These are phyloP conservation scores for Clarireedia homoeocarpa DNA, from an alignment of 2,329 filamentous ascomycete genomes.

Conservation along the genomic window DNA sequence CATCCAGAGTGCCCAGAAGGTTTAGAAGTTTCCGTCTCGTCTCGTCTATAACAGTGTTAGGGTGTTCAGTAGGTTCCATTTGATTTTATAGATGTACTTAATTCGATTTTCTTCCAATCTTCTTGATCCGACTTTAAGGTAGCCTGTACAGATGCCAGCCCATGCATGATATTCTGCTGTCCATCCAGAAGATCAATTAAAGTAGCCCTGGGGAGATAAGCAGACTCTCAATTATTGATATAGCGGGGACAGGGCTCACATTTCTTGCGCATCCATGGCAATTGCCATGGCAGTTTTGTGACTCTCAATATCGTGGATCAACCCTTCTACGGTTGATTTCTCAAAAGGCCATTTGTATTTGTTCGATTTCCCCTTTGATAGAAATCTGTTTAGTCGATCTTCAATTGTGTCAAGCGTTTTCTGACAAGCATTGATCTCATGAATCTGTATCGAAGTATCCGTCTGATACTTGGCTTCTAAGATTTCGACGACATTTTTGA, in stretches of 20 bases:
- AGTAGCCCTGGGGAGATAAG: background rate
- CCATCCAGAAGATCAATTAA: background rate
- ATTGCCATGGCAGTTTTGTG: constrained; percentile 15
- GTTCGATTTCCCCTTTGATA: background rate
- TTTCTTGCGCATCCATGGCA: constrained; percentile 12
- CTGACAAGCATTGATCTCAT: constrained; percentile 14
- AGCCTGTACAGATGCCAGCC: background rate
- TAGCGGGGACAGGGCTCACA: background rate
- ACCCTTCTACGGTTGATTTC: background rate
- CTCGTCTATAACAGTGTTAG: background rate
- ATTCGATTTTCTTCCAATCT: background rate
- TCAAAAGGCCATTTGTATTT: constrained; percentile 15
- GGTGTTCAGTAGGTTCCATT: background rate
- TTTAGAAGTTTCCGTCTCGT: constrained; percentile 6
- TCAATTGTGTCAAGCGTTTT: constrained; percentile 10
- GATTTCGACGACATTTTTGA: background rate
- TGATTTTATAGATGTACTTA: background rate
- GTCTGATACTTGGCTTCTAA: background rate
- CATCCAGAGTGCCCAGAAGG: constrained; percentile 6
- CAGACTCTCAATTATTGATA: background rate
- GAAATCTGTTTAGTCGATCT: background rate
- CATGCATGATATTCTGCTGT: background rate
- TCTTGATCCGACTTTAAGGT: background rate
- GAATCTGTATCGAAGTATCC: background rate
- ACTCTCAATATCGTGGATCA: constrained; percentile 11